A percentile compares a stretch with the other conserved stretches of the same genome.
phyloP scores from a whole-genome alignment of 2,329 filamentous ascomycete species.

The Macroventuria anomochaeta region DNA sequence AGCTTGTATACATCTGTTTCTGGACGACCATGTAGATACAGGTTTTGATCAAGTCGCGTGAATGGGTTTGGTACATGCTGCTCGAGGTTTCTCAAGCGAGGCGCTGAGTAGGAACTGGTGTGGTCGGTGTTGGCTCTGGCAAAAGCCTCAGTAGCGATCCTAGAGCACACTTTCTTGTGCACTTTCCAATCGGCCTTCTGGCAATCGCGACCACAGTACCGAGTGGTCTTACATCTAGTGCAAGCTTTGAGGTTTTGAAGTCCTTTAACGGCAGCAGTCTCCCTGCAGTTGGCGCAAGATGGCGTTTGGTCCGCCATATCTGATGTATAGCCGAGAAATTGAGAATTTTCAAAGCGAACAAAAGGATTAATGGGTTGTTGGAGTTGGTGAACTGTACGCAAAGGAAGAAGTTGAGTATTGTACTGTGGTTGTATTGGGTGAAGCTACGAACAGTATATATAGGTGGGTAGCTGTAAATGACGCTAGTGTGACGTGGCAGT shows the following conservation, averaged over 20 bases:
- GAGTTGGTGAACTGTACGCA: too few relatives aligned
- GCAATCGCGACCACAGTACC: constrained; percentile 45
- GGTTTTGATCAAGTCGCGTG: constrained; percentile 26
- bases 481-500: too few relatives aligned
- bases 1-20: constrained; percentile 38
- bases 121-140: too few relatives aligned
- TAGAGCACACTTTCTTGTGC: constrained; percentile 43
- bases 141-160: too few relatives aligned
- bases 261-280: constrained; percentile 22
- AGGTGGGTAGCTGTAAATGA: too few relatives aligned
- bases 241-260: constrained; percentile 30
- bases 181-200: constrained; percentile 43
- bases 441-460: too few relatives aligned
- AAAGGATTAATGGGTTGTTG: too few relatives aligned
- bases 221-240: constrained; percentile 34
- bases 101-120: constrained; percentile 4
- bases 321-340: too few relatives aligned
- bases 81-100: constrained; percentile 21
- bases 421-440: too few relatives aligned
- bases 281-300: constrained; percentile 25
- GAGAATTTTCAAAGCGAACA: too few relatives aligned
- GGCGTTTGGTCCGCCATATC: constrained; percentile 6
- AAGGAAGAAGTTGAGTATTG: too few relatives aligned
- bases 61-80: constrained; percentile 32
- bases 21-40: constrained; percentile 35